Conservation (phyloP, 257 asterid genomes). For the Solanum sejunctum region DNA sequence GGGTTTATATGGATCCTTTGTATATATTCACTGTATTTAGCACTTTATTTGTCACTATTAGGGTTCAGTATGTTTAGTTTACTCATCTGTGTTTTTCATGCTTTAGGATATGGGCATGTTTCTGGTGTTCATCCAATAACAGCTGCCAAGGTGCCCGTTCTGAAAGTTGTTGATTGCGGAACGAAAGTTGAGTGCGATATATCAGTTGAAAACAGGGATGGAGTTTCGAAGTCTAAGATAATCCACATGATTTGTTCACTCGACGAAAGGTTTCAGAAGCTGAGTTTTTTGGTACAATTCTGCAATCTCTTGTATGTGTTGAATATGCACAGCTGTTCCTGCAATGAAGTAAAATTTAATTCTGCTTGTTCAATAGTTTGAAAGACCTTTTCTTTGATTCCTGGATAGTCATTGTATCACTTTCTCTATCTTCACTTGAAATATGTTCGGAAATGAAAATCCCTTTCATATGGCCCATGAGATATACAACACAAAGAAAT, state of each 20-base stretch:
- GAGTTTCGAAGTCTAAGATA: slow-evolving; percentile 65
- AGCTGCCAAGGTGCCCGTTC: slow-evolving; percentile 79
- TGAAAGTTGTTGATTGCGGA: slow-evolving; percentile 85
- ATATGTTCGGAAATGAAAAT: not conserved
- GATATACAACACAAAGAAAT: not conserved
- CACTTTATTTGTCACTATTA: not conserved
- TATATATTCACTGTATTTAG: not conserved
- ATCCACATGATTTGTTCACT: slow-evolving; percentile 60
- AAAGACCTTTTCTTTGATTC: not conserved
- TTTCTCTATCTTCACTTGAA: not conserved
- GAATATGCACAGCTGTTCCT: not conserved
- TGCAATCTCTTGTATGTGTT: not conserved
- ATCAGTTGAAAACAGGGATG: slow-evolving; percentile 87
- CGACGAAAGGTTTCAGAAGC: slow-evolving; percentile 77
- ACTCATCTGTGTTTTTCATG: slow-evolving; percentile 8
- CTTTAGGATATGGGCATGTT: slow-evolving; percentile 70
- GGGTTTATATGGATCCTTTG: not conserved
- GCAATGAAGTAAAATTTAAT: not conserved
- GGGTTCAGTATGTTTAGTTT: not conserved
- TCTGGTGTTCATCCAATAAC: slow-evolving; percentile 68
- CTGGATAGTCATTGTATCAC: not conserved
- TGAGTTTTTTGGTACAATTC: slow-evolving; percentile 66
- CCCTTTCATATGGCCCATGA: not conserved
- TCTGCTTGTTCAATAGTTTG: not conserved
- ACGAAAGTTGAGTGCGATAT: slow-evolving; percentile 90